These are phyloP conservation scores for Gamarada debralockiae DNA, from an alignment of 495 filamentous ascomycete genomes.

Conservation along the genomic window DNA sequence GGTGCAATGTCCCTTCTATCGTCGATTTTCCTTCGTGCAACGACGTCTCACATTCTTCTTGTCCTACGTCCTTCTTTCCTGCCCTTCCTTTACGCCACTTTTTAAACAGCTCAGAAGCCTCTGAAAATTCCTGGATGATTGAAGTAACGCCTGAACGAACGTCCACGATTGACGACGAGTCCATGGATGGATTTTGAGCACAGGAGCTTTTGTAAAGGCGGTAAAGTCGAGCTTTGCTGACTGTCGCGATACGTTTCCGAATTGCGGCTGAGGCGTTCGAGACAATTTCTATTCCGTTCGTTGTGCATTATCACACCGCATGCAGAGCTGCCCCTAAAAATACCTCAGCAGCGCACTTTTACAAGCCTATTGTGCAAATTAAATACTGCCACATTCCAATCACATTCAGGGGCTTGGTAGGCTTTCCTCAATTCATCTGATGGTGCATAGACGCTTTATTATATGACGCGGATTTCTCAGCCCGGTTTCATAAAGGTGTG, in stretches of 20 bases:
- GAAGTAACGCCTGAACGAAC: conserved; percentile 1
- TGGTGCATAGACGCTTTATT: no score
- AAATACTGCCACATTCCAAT: no score
- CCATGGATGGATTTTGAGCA: background rate
- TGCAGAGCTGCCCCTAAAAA: background rate
- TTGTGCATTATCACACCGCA: no score
- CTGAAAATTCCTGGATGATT: conserved; percentile 12
- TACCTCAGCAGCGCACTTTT: no score
- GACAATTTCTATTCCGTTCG: no score
- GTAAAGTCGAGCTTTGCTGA: background rate
- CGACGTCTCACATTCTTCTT: conserved; percentile 13
- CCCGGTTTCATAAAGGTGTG: background rate
- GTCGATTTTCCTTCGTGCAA: conserved; percentile 2
- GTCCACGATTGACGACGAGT: conserved; percentile 5
- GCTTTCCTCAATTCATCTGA: no score
- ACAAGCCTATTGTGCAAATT: no score
- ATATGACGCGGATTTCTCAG: no score
- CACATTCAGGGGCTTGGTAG: no score
- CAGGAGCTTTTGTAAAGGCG: background rate
- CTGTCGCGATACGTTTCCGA: no score
- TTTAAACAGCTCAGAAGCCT: conserved; percentile 7
- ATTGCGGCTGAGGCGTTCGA: no score
- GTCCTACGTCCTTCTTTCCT: conserved; percentile 16
- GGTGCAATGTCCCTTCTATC: background rate
- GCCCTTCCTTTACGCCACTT: conserved; percentile 6